Evolutionary conservation across 1,139 yeast species (phyloP).

Genomic region (Kodamaea fungicola): DNA sequence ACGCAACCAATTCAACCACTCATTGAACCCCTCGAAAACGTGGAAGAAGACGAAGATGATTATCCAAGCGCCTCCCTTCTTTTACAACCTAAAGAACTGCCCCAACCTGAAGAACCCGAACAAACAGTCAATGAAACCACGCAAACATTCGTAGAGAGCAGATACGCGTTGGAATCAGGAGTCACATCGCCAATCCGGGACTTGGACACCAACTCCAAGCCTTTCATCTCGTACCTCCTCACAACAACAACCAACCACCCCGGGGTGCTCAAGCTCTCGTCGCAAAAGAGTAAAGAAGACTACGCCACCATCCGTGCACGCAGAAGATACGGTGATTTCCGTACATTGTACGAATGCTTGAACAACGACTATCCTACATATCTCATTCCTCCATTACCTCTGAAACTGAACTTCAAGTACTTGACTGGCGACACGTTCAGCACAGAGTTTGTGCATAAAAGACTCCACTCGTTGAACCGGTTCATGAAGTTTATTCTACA

Average conservation of each 20-base stretch:
- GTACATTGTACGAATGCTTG: slow-evolving; percentile 71
- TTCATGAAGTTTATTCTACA: slow-evolving; percentile 69
- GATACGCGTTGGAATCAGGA: slow-evolving; percentile 27
- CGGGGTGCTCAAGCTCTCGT: slow-evolving; percentile 31
- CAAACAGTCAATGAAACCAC: not conserved
- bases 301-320: slow-evolving; percentile 53
- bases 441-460: slow-evolving; percentile 71
- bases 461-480: slow-evolving; percentile 80
- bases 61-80: slow-evolving; percentile 8
- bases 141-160: not conserved
- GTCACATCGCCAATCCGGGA: slow-evolving; percentile 80
- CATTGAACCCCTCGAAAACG: slow-evolving; percentile 1
- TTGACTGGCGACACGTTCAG: slow-evolving; percentile 92
- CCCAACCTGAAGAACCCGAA: not conserved
- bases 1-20: not conserved
- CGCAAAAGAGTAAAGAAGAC: slow-evolving; percentile 13
- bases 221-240: slow-evolving; percentile 76
- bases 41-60: slow-evolving; percentile 3
- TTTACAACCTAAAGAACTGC: slow-evolving; percentile 14
- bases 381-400: slow-evolving; percentile 91
- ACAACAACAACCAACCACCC: slow-evolving; percentile 58
- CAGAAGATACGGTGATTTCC: slow-evolving; percentile 80
- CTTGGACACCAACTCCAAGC: slow-evolving; percentile 68
- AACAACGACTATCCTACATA: slow-evolving; percentile 77
- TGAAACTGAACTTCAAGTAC: slow-evolving; percentile 86